Base-by-base conservation (phyloP, 305 asterid genomes). In the Fraxinus dipetala region DNA sequence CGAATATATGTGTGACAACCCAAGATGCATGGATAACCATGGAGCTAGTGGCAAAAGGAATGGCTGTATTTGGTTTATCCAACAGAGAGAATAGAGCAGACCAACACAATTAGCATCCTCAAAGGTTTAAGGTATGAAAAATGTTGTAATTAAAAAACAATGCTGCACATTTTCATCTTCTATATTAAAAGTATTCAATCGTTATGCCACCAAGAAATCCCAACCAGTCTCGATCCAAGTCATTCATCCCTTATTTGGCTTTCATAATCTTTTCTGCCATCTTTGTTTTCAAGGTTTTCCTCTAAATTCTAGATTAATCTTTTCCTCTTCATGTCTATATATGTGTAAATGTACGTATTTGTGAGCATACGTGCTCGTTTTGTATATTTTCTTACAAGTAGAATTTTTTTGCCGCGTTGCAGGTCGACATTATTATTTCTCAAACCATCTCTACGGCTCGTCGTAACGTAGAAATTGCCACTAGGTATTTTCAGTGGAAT, bases 281-380 rank as follows among this genome's bases (percentile, higher is more conserved):
- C 67, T 92, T 90, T 72, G 92, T 93, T 83, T 93, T 93, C 93
- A 93, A 91, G 98, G 97, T 89, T 48, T 0, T 36, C 38, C 7
- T 45, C 51, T 51, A 28, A 32, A 9, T 70, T 70, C 0, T 51
- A 28, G 8, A 9, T 70, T 70, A 14, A 16, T 70, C 76, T 16
- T 5, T n/a, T 30, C 11, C 35, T 18, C 13, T 51, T 4, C 51
- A 56, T 65, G 26, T 67, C 28, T 40, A 80, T 56, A 43, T 0
- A 45, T 22, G 28, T 6, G 18, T 78, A 72, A 16, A n/a, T 38
- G 4, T 70, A 16, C 31, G 31, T 78, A 26, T 32, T 40, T 56
- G 26, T 65, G 26, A 38, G 18, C 6, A 40, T 45, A 30, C 7
- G 26, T 16, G 40, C 9, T 13, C 9, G 22, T 31, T 4, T 70